Evolutionary conservation across 169 alveolate genomes (phyloP).

Genomic region (Plasmodium coatneyi): DNA sequence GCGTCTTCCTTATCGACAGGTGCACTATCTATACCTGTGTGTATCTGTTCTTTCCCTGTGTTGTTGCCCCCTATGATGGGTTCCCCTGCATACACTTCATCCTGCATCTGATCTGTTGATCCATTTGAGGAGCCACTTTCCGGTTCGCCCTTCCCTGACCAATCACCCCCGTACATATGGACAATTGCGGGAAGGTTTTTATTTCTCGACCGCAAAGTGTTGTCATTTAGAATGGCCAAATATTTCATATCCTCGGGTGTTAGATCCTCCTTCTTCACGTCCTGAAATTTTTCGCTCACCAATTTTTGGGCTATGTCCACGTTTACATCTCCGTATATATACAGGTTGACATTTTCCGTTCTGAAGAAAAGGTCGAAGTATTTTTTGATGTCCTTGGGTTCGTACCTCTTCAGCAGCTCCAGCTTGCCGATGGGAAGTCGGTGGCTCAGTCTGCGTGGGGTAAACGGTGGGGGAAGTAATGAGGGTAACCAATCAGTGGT

Average conservation of each 20-base stretch:
- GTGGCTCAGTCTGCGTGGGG: constrained; percentile 26
- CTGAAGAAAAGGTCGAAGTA: constrained; percentile 53
- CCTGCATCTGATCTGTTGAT: neutral
- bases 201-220: constrained; percentile 33
- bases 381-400: constrained; percentile 55
- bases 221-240: constrained; percentile 26
- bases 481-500: neutral
- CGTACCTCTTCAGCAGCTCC: constrained; percentile 52
- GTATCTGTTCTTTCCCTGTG: neutral
- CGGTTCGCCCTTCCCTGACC: neutral
- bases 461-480: neutral
- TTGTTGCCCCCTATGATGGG: neutral
- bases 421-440: constrained; percentile 67
- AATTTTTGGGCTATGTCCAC: constrained; percentile 58
- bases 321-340: constrained; percentile 80
- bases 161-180: constrained; percentile 8
- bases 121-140: neutral
- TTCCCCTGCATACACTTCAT: neutral
- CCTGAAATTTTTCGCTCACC: constrained; percentile 25
- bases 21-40: neutral
- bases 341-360: constrained; percentile 79
- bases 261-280: constrained; percentile 27
- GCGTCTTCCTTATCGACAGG: neutral
- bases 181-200: constrained; percentile 61
- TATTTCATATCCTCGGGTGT: constrained; percentile 25